Base-by-base conservation (phyloP, 805 yeast genomes). In the baker's yeast (Saccharomyces cerevisiae) region DNA sequence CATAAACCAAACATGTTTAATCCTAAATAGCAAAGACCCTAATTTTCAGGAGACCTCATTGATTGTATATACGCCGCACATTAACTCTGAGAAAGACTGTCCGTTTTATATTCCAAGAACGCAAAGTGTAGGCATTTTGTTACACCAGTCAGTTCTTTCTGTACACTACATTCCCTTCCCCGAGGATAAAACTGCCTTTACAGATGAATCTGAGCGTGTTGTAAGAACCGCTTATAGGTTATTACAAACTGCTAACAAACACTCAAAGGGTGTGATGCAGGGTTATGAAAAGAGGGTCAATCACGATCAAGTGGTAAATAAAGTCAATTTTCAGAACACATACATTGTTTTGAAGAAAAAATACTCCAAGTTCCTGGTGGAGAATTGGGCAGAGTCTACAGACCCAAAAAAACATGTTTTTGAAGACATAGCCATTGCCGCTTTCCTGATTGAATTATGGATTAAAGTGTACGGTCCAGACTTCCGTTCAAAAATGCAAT, bases 361-460 rank as follows among this genome's bases (percentile, higher is more conserved):
- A 68, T 87, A 91, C 67, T 89, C 96, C 0, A 80, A 84, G 28
- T 70, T 73, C 17, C 72, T 92, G 50, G 90, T 90, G 11, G 87
- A 84, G 46, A 79, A 78, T 59, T 92, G 98, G 98, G 82, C 78
- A n/a, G 98, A 92, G 70, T 83, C 85, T 30, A 92, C 98, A 2
- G 97, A 92, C 70, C 97, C 97, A 2, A 80, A 85, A 61, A 92
- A 92, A 68, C 98, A 92, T 71, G 97, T 92, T 0, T 92, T 91
- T 72, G 98, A 92, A 73, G 98, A 92, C 68, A 80, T 92, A 52
- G 95, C 96, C 3, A 91, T 92, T 61, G 97, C 97, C 0, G 96
- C 97, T 0, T 92, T 92, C 61, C 74, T 92, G 57, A 87, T 92
- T 28, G 96, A 89, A 70, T 76, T 88, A 36, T 92, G 98, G 98